A percentile compares a stretch with the other conserved stretches of the same genome.
Conservation (phyloP, 768 basidiomycete species). For the Tricholoma flavovirens region DNA sequence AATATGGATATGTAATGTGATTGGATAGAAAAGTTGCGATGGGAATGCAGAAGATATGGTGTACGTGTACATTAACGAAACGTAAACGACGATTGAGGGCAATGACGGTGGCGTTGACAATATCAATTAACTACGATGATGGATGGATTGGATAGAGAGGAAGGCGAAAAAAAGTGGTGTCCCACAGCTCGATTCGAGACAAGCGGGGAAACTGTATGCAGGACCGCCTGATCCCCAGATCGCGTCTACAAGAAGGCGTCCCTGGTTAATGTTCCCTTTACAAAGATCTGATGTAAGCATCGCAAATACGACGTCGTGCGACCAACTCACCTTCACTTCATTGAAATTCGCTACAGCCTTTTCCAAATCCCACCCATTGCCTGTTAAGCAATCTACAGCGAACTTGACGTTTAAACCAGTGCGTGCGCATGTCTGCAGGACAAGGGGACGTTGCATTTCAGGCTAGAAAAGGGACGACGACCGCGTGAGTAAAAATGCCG, state of each 20-base stretch:
- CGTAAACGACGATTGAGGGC: background rate
- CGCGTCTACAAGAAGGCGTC: constrained; percentile 46
- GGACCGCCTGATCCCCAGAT: background rate
- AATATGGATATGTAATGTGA: constrained; percentile 9
- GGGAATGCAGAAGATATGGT: constrained; percentile 6
- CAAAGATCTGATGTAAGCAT: constrained; percentile 20
- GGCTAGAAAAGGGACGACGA: constrained; percentile 36
- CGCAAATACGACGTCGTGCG: constrained; percentile 2
- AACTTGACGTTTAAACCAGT: constrained; percentile 79
- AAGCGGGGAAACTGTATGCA: background rate
- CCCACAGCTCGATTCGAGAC: background rate
- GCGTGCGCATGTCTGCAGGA: constrained; percentile 62
- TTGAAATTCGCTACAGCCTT: constrained; percentile 82
- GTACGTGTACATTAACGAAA: constrained; percentile 3
- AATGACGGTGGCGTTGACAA: constrained; percentile 2
- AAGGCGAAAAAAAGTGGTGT: constrained; percentile 5
- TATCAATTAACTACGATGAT: constrained; percentile 3
- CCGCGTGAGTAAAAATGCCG: constrained; percentile 3
- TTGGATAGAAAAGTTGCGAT: background rate
- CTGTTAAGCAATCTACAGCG: constrained; percentile 78
- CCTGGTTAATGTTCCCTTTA: constrained; percentile 43
- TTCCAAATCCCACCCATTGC: constrained; percentile 81
- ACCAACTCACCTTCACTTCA: constrained; percentile 67
- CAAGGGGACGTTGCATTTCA: constrained; percentile 63
- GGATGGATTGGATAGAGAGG: constrained; percentile 2